Evolutionary conservation across 2,329 filamentous ascomycete genomes (phyloP), one percentile per base, ranked within the genome.

Genomic region (Fusarium ambrosium): DNA sequence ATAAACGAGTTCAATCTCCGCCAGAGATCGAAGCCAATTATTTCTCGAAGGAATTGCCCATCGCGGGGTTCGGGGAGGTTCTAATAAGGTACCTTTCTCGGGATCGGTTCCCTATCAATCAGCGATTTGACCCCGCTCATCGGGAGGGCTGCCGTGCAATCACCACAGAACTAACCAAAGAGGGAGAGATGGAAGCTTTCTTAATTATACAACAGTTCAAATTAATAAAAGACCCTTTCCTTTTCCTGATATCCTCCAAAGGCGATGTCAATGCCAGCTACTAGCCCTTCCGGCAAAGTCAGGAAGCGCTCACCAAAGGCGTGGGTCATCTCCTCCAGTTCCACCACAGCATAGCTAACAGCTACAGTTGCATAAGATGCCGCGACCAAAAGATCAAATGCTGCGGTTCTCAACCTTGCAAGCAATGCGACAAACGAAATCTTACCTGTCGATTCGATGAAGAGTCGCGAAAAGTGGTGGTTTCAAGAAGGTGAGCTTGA

Each of bases 371-470:
- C 43, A 63, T 73, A 60, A 71, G 73, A 64, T 73, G 73, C 16
- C 66, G 70, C n/a, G 73, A 73, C 43, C 70, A 75, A n/a, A 73
- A 75, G 48, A 75, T 75, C 5, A 73, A 63, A 41, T 75, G 72
- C 18, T 75, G 69, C 39, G 66, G 72, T 3, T 68, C 61, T 14
- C 66, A 73, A 3, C 70, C 70, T 5, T 75, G 72, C 29, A 70
- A 75, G 3, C 70, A 75, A 24, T 75, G 73, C 2, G 72, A 71
- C 2, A 75, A 75, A n/a, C 65, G 73, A 43, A 58, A 39, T 0
- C 48, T 72, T 18, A 11, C 64, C 3, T 75, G 72, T 27, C 56
- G 51, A 6, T 75, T 75, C 8, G 72, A 75, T 11, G 69, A 75
- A 6, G 65, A 73, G 13, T 60, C 72, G 24, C 66, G 69, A 6